phyloP scores from a whole-genome alignment of 176 grass and related monocot species.

The Bonia amplexicaulis region DNA sequence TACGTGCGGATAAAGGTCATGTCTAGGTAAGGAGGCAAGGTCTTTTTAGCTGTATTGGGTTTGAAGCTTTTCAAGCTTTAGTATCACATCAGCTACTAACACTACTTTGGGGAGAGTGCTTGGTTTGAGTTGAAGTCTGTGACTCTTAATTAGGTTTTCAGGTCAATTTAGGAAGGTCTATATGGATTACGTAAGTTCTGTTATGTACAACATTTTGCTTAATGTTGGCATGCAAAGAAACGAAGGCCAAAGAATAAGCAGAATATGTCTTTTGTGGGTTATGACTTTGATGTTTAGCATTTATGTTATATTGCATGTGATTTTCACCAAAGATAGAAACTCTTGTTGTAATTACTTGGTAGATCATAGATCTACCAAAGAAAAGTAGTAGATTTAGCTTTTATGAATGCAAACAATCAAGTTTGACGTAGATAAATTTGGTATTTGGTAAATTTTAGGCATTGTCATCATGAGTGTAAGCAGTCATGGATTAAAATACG shows the following conservation, averaged over 20 bases:
- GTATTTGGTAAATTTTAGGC: conserved; percentile 15
- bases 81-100: not conserved
- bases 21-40: not conserved
- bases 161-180: not conserved
- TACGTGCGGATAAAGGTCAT: not conserved
- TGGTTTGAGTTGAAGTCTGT: not conserved
- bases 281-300: not conserved
- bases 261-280: not conserved
- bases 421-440: not conserved
- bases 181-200: not conserved
- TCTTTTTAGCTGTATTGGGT: not conserved
- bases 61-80: not conserved
- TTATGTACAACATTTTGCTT: not conserved
- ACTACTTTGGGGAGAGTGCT: not conserved
- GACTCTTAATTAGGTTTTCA: not conserved
- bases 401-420: not conserved
- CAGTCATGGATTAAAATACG: not conserved
- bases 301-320: not conserved
- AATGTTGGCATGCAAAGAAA: not conserved
- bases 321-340: not conserved
- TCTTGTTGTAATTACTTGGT: not conserved
- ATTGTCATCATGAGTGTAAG: not conserved
- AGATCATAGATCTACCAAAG: not conserved
- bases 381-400: not conserved
- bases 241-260: not conserved